phyloP scores from a whole-genome alignment of 257 asterid species.

The Jaltomata sinuosa region DNA sequence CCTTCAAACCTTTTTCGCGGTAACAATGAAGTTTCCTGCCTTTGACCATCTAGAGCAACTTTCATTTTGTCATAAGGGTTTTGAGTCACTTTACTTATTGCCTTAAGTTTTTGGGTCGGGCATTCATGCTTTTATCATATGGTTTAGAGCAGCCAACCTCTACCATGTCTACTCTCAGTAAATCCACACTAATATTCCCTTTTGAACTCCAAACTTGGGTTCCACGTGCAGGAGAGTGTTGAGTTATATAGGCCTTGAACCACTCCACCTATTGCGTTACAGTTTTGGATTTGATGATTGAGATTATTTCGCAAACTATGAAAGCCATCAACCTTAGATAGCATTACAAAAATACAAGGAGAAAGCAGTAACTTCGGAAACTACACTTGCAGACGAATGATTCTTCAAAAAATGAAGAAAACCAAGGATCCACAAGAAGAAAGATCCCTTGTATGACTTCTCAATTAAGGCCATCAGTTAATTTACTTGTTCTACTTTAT shows the following conservation, averaged over 20 bases:
- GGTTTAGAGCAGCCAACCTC: not conserved
- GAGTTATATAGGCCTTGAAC: not conserved
- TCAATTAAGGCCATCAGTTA: not conserved
- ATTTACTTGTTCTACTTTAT: not conserved
- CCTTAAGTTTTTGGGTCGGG: not conserved
- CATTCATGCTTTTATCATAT: not conserved
- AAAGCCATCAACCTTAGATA: not conserved
- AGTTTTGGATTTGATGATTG: not conserved
- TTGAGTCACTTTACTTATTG: not conserved
- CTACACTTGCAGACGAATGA: not conserved
- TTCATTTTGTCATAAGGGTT: not conserved
- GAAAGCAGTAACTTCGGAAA: not conserved
- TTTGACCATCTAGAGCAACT: not conserved
- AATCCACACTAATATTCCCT: not conserved
- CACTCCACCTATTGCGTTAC: not conserved
- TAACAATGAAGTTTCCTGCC: not conserved
- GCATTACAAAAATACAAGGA: not conserved
- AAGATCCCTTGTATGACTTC: not conserved
- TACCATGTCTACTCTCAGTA: not conserved
- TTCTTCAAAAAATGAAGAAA: not conserved
- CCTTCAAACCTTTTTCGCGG: not conserved
- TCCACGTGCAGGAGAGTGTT: not conserved
- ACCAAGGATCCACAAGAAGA: not conserved
- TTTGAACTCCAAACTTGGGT: not conserved
- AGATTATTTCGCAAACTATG: not conserved